Evolutionary conservation across 805 yeast genomes (phyloP).

Genomic region (Saccharomycopsis javanensis): DNA sequence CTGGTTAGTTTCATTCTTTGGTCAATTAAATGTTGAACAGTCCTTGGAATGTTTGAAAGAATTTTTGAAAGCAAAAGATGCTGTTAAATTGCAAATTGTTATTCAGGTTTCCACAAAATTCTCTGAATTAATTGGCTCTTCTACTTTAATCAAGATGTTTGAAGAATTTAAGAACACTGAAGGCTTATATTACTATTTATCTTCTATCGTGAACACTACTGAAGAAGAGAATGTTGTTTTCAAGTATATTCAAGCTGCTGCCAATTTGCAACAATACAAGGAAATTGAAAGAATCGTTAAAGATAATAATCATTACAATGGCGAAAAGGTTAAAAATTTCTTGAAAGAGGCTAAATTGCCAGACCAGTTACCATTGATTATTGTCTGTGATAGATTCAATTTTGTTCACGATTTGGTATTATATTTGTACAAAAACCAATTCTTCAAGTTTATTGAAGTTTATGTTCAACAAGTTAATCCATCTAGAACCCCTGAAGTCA

Average conservation of each 20-base stretch:
- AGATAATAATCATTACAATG: constrained; percentile 88
- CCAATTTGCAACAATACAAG: constrained; percentile 77
- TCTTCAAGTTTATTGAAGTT: constrained; percentile 92
- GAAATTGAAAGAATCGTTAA: constrained; percentile 95
- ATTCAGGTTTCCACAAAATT: constrained; percentile 96
- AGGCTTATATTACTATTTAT: constrained; percentile 89
- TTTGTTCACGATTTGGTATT: constrained; percentile 90
- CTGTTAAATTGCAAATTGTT: constrained; percentile 83
- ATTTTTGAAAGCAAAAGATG: constrained; percentile 67
- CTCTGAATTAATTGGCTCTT: constrained; percentile 86
- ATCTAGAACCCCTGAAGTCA: constrained; percentile 88
- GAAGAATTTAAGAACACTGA: constrained; percentile 89
- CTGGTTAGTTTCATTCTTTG: constrained; percentile 89
- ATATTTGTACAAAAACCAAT: constrained; percentile 90
- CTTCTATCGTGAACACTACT: constrained; percentile 85
- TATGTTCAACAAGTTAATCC: constrained; percentile 98
- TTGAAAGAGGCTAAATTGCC: constrained; percentile 88
- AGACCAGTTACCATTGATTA: constrained; percentile 92
- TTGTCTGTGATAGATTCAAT: constrained; percentile 88
- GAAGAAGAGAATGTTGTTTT: constrained; percentile 92
- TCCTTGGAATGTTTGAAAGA: constrained; percentile 79
- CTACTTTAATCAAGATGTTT: constrained; percentile 75
- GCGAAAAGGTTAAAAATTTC: constrained; percentile 95
- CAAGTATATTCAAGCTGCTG: constrained; percentile 93
- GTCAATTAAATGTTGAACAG: constrained; percentile 91